Evolutionary conservation across 805 yeast genomes (phyloP).

Genomic region (Candida broadrunensis): DNA sequence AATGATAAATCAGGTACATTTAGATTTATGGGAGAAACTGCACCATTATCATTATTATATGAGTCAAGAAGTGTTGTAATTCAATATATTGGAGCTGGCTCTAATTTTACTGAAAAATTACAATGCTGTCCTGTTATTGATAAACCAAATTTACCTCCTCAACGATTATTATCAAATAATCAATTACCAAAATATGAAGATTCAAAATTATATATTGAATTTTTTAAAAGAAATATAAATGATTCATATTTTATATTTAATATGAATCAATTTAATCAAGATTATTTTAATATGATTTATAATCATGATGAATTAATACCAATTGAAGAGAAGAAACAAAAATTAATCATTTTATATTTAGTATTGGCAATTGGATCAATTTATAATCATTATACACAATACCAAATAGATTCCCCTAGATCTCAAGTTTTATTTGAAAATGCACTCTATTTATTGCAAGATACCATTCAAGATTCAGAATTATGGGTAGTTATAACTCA

Average conservation of each 20-base stretch:
- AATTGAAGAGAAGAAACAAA: conserved; percentile 2
- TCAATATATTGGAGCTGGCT: conserved; percentile 18
- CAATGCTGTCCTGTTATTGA: conserved; percentile 34
- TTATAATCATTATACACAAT: conserved; percentile 23
- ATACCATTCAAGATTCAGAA: conserved; percentile 35
- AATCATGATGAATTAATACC: conserved; percentile 15
- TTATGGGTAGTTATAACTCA: conserved; percentile 43
- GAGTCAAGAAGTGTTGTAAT: conserved; percentile 39
- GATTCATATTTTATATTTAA: conserved; percentile 38
- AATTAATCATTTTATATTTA: conserved; percentile 33
- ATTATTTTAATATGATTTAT: conserved; percentile 27
- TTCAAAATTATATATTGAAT: conserved; percentile 13
- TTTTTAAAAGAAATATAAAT: conserved; percentile 37
- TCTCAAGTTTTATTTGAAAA: conserved; percentile 33
- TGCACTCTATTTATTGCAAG: conserved; percentile 27
- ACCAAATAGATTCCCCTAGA: conserved; percentile 14
- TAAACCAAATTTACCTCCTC: conserved; percentile 21
- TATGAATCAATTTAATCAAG: conserved; percentile 24
- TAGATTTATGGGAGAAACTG: conserved; percentile 41
- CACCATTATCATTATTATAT: conserved; percentile 37
- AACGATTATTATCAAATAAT: background rate
- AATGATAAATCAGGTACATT: conserved; percentile 33
- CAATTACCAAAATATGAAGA: conserved; percentile 6
- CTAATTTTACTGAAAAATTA: conserved; percentile 37
- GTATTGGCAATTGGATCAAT: conserved; percentile 41